Percentiles rank a stretch among this genome's conserved stretches.
Conservation (phyloP, 1,284 basidiomycete genomes). For the Microbotryum silenes-acaulis region DNA sequence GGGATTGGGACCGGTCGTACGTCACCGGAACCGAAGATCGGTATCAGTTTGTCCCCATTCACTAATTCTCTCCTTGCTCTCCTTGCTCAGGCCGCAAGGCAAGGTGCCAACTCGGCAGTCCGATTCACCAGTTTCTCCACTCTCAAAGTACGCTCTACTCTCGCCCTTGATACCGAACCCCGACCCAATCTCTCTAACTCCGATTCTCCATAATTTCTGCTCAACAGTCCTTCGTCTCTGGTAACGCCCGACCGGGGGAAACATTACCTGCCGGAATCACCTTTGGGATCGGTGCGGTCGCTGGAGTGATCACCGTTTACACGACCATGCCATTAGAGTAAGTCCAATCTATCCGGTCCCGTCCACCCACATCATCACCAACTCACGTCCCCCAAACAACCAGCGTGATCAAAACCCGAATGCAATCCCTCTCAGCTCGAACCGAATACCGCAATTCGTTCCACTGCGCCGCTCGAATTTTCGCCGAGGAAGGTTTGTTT, state of each 20-base stretch:
- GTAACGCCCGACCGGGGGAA: constrained; percentile 72
- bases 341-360: constrained; percentile 38
- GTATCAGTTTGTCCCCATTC: not conserved
- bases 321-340: constrained; percentile 85
- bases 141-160: constrained; percentile 51
- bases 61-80: not conserved
- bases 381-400: too few relatives aligned
- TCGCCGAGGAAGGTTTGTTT: constrained; percentile 47
- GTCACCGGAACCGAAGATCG: constrained; percentile 37
- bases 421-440: constrained; percentile 84
- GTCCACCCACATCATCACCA: too few relatives aligned
- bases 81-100: constrained; percentile 88
- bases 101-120: constrained; percentile 93
- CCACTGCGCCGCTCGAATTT: constrained; percentile 86
- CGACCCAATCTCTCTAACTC: not conserved
- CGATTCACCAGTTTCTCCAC: constrained; percentile 94
- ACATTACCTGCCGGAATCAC: constrained; percentile 79
- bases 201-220: not conserved
- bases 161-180: not conserved
- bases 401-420: constrained; percentile 93
- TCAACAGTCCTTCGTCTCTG: constrained; percentile 65
- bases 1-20: constrained; percentile 84
- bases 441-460: constrained; percentile 82
- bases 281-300: constrained; percentile 86
- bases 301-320: constrained; percentile 91